These are phyloP conservation scores for Pseudopithomyces chartarum DNA, from an alignment of 2,329 filamentous ascomycete species.

Conservation along the genomic window DNA sequence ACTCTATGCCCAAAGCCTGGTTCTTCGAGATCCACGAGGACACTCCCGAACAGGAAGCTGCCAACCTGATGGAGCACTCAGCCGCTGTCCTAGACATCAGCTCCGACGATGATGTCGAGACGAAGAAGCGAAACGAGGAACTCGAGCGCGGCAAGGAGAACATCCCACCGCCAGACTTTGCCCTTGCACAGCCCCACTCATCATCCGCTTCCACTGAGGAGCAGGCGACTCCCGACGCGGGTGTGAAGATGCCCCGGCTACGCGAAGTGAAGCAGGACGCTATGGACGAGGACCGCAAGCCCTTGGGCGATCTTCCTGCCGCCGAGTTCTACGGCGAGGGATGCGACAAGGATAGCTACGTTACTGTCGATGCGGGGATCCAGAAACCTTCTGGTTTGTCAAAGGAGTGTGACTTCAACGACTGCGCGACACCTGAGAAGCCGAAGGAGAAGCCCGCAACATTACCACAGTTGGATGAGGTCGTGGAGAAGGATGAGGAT, in stretches of 20 bases:
- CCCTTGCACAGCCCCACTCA: conserved; percentile 19
- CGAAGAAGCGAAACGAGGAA: conserved; percentile 59
- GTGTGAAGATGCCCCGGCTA: conserved; percentile 34
- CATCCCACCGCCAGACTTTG: conserved; percentile 68
- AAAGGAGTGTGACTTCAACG: conserved; percentile 37
- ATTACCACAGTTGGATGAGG: not conserved
- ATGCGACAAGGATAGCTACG: conserved; percentile 38
- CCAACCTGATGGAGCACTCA: conserved; percentile 90
- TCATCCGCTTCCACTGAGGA: conserved; percentile 13
- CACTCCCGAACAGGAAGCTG: conserved; percentile 85
- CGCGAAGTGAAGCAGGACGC: conserved; percentile 39
- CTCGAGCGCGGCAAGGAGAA: conserved; percentile 85
- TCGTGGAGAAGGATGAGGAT: not conserved
- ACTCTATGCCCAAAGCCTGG: conserved; percentile 68
- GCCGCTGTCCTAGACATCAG: conserved; percentile 86
- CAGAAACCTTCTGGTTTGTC: conserved; percentile 42
- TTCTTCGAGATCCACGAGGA: conserved; percentile 96
- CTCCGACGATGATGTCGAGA: conserved; percentile 78
- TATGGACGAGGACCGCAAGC: conserved; percentile 48
- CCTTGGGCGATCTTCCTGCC: conserved; percentile 43
- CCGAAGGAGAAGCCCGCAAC: not conserved
- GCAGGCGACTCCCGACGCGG: conserved; percentile 10
- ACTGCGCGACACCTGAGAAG: conserved; percentile 17
- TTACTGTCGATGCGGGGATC: conserved; percentile 43
- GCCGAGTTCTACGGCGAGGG: conserved; percentile 47